Conservation (phyloP, 2,329 filamentous ascomycete genomes). For the Tetracladium maxilliforme region DNA sequence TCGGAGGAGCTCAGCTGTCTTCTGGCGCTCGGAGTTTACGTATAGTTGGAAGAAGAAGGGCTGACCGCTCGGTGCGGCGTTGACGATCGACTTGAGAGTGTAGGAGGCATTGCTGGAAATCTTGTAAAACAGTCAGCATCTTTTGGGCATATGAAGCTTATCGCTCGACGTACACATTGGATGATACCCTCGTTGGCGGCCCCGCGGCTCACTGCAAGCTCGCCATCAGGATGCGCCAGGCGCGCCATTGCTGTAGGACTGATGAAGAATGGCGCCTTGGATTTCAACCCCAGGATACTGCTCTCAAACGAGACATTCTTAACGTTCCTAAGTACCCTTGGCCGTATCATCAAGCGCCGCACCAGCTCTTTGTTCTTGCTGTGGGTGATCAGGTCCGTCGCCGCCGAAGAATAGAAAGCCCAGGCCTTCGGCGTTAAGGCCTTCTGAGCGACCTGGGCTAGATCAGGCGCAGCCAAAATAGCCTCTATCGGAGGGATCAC, state of each 20-base stretch:
- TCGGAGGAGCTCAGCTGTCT: slow-evolving; percentile 28
- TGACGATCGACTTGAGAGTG: slow-evolving; percentile 25
- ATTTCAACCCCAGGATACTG: slow-evolving; percentile 24
- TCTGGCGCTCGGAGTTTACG: slow-evolving; percentile 32
- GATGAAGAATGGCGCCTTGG: slow-evolving; percentile 29
- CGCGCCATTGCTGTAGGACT: slow-evolving; percentile 33
- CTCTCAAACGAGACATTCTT: slow-evolving; percentile 21
- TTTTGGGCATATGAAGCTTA: slow-evolving; percentile 48
- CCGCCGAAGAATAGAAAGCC: slow-evolving; percentile 39
- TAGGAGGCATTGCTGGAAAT: slow-evolving; percentile 36
- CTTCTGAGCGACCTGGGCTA: slow-evolving; percentile 20
- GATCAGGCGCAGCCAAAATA: slow-evolving; percentile 1
- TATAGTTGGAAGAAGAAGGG: slow-evolving; percentile 40
- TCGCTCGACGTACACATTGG: slow-evolving; percentile 22
- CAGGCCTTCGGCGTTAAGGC: slow-evolving; percentile 30
- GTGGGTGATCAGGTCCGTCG: slow-evolving; percentile 34
- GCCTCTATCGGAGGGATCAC: not conserved
- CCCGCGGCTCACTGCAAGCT: slow-evolving; percentile 31
- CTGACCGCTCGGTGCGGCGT: slow-evolving; percentile 18
- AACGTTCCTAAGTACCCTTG: slow-evolving; percentile 31
- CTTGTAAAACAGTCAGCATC: slow-evolving; percentile 8
- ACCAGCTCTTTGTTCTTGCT: slow-evolving; percentile 31
- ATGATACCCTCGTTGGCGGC: slow-evolving; percentile 30
- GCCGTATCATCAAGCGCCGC: slow-evolving; percentile 34
- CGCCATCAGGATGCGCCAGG: slow-evolving; percentile 33